A percentile compares a stretch with the other conserved stretches of the same genome.
Conservation (phyloP, 202 grass and related monocot species). For the Musa balbisiana region DNA sequence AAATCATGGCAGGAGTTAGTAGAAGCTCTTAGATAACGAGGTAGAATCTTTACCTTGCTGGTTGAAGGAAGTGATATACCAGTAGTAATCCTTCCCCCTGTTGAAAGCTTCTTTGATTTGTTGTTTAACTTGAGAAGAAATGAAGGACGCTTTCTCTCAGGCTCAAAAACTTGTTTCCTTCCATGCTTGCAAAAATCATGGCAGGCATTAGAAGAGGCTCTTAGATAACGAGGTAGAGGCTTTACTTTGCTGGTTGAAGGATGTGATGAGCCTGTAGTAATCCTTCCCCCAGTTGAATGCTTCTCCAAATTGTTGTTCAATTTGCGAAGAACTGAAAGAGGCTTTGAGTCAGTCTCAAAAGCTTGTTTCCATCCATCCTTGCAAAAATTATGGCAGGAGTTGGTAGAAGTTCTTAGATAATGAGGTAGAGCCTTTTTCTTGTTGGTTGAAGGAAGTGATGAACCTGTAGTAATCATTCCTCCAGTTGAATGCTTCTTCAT, state of each 20-base stretch:
- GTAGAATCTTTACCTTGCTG: slow-evolving; percentile 17
- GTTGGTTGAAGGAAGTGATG: slow-evolving; percentile 8
- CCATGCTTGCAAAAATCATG: slow-evolving; percentile 79
- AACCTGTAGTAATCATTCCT: neutral
- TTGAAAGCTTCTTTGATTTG: neutral
- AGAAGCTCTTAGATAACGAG: neutral
- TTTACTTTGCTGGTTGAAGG: slow-evolving; percentile 20
- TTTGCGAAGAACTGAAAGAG: too few relatives aligned
- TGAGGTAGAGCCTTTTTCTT: slow-evolving; percentile 28
- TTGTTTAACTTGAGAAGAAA: too few relatives aligned
- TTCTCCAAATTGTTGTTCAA: neutral
- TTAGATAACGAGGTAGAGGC: slow-evolving; percentile 44
- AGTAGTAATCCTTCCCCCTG: neutral
- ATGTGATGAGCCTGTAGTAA: slow-evolving; percentile 1
- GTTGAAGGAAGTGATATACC: slow-evolving; percentile 6
- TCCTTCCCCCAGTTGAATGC: neutral
- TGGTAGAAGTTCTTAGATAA: slow-evolving; percentile 51
- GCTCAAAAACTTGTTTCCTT: slow-evolving; percentile 29
- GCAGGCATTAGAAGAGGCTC: slow-evolving; percentile 49
- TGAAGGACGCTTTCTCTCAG: neutral
- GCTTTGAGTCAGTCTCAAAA: too few relatives aligned
- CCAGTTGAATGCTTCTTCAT: neutral
- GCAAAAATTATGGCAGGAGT: slow-evolving; percentile 54
- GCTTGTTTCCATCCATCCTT: too few relatives aligned
- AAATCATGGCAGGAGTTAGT: neutral